Base-by-base conservation (phyloP, 2,329 filamentous ascomycete species). In the Fusarium paranaense region DNA sequence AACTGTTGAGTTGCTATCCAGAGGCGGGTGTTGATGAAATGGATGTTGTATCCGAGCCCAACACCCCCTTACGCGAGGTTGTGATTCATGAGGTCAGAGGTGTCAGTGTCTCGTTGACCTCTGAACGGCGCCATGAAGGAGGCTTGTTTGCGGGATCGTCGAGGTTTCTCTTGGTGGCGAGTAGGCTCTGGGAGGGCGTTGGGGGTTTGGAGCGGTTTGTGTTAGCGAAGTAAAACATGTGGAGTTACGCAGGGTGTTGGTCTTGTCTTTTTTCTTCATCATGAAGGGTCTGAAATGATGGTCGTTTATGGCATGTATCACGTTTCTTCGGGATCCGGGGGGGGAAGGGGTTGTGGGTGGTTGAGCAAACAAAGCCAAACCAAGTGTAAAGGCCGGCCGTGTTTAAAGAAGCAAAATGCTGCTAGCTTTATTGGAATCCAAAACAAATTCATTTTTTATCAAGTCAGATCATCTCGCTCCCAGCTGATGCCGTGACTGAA, bases 261-360 rank as follows among this genome's bases (percentile, higher is more conserved):
- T 54, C 27, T 54, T 54, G 18, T 54, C 47, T 7, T 52, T 32
- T 54, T 32, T 50, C 20, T 11, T 52, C 45, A 16, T 54, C 27
- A 76, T 72, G 64, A 54, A 47, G 42, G 66, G 64, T 65, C 71
- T 75, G 69, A 70, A 71, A 32, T 74, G 64, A 78, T 71, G 67
- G 62, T 62, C 78, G 59, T 71, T 74, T 71, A 50, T 60, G 66
- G 58, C 66, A 66, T 64, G 47, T 59, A 65, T 64, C 69, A 59
- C 45, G 61, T 25, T 63, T 72, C n/a, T 57, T 71, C 32, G 62
- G 54, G 52, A 32, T 69, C 37, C 52, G n/a, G 56, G 45, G 56
- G 42, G 20, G 59, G 22, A 22, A 22, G 22, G 37, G 33, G 25
- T 35, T 30, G 35, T 13, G 25, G 27, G 45, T 18, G 63, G 40